These are phyloP conservation scores for Colletotrichum simmondsii DNA, from an alignment of 2,329 filamentous ascomycete species.

Conservation along the genomic window DNA sequence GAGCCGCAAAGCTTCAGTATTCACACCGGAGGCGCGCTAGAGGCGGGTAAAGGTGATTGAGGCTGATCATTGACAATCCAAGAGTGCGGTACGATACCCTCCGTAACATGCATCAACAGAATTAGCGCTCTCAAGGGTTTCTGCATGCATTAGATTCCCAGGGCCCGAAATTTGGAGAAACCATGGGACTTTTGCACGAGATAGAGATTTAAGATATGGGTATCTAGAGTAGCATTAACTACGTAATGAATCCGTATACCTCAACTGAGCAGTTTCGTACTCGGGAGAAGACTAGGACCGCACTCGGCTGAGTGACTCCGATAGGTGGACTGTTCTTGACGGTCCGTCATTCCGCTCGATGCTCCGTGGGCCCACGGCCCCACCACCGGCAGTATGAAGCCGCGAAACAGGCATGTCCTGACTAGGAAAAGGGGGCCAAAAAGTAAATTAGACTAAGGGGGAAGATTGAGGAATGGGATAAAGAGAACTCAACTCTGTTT, in stretches of 20 bases:
- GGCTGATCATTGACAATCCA: constrained; percentile 1
- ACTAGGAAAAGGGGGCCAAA: background rate
- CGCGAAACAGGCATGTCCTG: constrained; percentile 12
- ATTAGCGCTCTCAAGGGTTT: background rate
- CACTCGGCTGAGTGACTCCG: background rate
- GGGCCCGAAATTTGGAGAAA: background rate
- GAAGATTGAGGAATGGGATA: background rate
- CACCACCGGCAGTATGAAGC: background rate
- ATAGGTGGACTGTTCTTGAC: constrained; percentile 4
- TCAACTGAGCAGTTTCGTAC: background rate
- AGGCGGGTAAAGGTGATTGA: background rate
- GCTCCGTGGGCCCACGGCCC: constrained; percentile 9
- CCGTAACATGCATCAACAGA: background rate
- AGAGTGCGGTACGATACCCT: background rate
- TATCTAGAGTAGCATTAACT: background rate
- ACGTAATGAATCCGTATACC: background rate
- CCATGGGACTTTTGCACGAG: background rate
- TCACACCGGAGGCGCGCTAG: background rate
- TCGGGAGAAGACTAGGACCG: background rate
- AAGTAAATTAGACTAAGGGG: constrained; percentile 18
- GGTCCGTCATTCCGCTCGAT: constrained; percentile 7
- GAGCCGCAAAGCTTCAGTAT: constrained; percentile 20
- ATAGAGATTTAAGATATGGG: background rate
- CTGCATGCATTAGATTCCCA: background rate
- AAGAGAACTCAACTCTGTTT: background rate